These are phyloP conservation scores for Colletotrichum phormii DNA, from an alignment of 2,329 filamentous ascomycete species.

Conservation along the genomic window DNA sequence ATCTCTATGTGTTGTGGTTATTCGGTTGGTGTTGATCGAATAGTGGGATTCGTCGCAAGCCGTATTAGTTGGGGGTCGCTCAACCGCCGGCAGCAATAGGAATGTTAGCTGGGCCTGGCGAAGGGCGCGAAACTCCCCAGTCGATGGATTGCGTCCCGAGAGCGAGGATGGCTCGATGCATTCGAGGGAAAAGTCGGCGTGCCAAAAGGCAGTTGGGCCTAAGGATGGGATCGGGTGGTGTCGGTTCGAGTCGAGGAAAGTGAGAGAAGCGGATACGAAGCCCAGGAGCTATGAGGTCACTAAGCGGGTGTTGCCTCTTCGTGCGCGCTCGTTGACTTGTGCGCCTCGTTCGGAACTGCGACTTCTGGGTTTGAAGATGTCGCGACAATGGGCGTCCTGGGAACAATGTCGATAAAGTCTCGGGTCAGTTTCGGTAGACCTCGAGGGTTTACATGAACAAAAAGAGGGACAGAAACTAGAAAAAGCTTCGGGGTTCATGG, in stretches of 20 bases:
- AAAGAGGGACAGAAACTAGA: conserved; percentile 17
- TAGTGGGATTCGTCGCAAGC: background rate
- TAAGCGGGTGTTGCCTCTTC: background rate
- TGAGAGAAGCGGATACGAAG: background rate
- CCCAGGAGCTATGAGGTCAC: conserved; percentile 25
- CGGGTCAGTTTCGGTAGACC: conserved; percentile 8
- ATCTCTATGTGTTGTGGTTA: background rate
- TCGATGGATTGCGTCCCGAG: conserved; percentile 41
- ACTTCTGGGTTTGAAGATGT: background rate
- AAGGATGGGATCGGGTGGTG: background rate
- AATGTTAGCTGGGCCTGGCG: conserved; percentile 37
- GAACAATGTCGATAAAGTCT: background rate
- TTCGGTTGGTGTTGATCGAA: background rate
- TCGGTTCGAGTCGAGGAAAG: background rate
- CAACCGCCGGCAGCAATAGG: conserved; percentile 31
- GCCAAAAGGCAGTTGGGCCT: background rate
- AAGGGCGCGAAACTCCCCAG: conserved; percentile 41
- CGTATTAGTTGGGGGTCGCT: conserved; percentile 25
- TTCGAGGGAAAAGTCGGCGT: conserved; percentile 41
- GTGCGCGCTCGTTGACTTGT: background rate
- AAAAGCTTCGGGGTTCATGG: conserved; percentile 32
- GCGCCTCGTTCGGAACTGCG: background rate
- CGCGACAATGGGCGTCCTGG: conserved; percentile 5
- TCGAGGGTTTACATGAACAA: conserved; percentile 4
- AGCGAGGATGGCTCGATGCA: conserved; percentile 44